Evolutionary conservation across 768 basidiomycete genomes (phyloP), one percentile per base, ranked within the genome.

Genomic region (Cystofilobasidium macerans): DNA sequence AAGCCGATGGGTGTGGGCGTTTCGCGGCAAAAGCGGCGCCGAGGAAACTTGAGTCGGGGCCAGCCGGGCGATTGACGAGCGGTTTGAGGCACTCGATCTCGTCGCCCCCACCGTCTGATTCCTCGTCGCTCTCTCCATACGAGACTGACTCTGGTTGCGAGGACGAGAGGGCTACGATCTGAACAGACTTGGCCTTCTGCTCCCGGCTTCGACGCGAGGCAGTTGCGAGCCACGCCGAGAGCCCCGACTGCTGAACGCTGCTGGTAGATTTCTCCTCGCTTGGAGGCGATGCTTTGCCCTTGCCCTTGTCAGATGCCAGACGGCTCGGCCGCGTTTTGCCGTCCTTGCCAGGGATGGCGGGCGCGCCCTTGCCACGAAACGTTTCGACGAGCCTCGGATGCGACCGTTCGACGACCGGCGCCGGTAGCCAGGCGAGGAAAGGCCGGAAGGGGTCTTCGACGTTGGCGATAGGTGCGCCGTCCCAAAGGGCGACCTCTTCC

Each of bases 401-500:
- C 16, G 58, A 42, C 8, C 11, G 35, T 12, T 14, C 30, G 38
- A 60, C 38, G 38, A 60, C 43, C n/a, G 18, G 20, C 9, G 22
- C 28, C 14, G 58, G 58, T 3, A 60, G 40, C 58, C 58, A 60
- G 38, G 30, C 58, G 16, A 36, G 58, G 38, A 60, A 42, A 1
- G 58, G 58, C 24, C 43, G 58, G 33, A 42, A 60, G 16, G 58
- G 58, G 26, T 60, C 58, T 24, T 40, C 38, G 38, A 60, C 40
- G 38, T 8, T n/a, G 30, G 32, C 33, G 40, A 42, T 35, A 18
- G 58, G 36, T 26, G 58, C 24, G 3, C 38, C 58, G 40, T 54
- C 38, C 35, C 24, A 57, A 1, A 36, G 28, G 13, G 42, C 42
- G 42, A 42, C 8, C 2, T 24, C 36, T 24, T 60, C 58, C 14